Evolutionary conservation across 2,329 filamentous ascomycete genomes (phyloP).

Genomic region (Emmonsiellopsis sp.): DNA sequence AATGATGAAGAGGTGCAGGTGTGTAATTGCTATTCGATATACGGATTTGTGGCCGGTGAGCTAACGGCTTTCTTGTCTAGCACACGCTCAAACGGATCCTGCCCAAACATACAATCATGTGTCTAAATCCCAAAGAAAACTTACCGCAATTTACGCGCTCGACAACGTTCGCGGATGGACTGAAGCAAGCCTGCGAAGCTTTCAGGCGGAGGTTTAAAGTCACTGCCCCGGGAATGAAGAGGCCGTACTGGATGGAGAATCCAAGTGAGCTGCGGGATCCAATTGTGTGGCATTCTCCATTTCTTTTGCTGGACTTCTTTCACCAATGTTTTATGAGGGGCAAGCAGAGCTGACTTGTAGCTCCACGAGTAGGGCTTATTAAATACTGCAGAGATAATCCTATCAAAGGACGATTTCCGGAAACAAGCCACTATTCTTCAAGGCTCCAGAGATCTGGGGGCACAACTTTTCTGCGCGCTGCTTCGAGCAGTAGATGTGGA

Average conservation of each 20-base stretch:
- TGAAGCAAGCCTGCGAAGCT: slow-evolving; percentile 57
- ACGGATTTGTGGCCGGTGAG: background rate
- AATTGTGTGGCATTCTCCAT: slow-evolving; percentile 16
- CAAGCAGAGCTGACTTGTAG: slow-evolving; percentile 6
- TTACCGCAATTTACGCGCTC: slow-evolving; percentile 67
- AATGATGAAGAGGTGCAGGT: slow-evolving; percentile 64
- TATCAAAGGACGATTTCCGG: slow-evolving; percentile 65
- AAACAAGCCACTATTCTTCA: slow-evolving; percentile 57
- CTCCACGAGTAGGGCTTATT: slow-evolving; percentile 3
- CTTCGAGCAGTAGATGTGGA: slow-evolving; percentile 75
- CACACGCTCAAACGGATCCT: slow-evolving; percentile 51
- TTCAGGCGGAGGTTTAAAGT: slow-evolving; percentile 64
- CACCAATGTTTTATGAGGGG: background rate
- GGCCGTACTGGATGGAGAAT: slow-evolving; percentile 66
- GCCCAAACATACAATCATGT: slow-evolving; percentile 53
- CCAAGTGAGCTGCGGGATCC: slow-evolving; percentile 51
- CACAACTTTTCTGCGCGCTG: slow-evolving; percentile 82
- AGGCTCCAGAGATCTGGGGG: slow-evolving; percentile 82
- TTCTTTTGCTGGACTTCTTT: slow-evolving; percentile 6
- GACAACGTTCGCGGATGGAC: slow-evolving; percentile 66
- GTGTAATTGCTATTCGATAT: slow-evolving; percentile 6
- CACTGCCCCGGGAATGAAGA: slow-evolving; percentile 59
- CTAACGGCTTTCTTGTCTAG: background rate
- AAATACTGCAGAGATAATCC: slow-evolving; percentile 55
- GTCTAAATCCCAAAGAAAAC: slow-evolving; percentile 58